These are phyloP conservation scores for Rossbeevera mucosa DNA, from an alignment of 768 basidiomycete species.

Conservation along the genomic window DNA sequence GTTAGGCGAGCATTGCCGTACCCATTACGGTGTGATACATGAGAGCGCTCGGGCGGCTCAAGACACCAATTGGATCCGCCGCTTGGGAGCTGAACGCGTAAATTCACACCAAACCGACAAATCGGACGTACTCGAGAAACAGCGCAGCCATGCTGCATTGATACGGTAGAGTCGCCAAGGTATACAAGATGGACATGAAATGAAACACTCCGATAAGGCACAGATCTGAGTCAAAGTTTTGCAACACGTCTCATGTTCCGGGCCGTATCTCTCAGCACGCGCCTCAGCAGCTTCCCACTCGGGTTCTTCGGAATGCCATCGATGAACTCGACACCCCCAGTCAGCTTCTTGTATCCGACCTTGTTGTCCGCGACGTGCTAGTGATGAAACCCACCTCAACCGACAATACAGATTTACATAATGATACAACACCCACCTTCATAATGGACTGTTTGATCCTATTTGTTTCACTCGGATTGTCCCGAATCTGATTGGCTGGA, in stretches of 20 bases:
- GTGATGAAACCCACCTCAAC: neutral
- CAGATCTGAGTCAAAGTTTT: conserved; percentile 25
- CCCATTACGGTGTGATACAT: neutral
- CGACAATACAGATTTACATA: neutral
- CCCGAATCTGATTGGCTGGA: conserved; percentile 32
- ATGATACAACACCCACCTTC: too few species aligned
- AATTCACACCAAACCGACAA: neutral
- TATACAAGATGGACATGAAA: neutral
- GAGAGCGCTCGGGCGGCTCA: neutral
- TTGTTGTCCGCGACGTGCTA: conserved; percentile 59
- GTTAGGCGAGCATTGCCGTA: neutral
- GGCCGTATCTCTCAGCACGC: conserved; percentile 51
- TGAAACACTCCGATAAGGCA: neutral
- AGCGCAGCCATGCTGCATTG: conserved; percentile 3
- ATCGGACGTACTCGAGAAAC: neutral
- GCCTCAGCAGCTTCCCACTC: conserved; percentile 61
- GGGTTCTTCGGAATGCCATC: conserved; percentile 65
- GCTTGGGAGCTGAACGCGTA: neutral
- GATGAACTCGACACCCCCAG: conserved; percentile 60
- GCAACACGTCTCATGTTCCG: conserved; percentile 21
- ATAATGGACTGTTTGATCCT: conserved; percentile 39
- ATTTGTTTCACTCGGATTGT: conserved; percentile 31
- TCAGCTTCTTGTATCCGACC: conserved; percentile 54
- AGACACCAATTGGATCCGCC: neutral
- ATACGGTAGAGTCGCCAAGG: neutral